Percentiles rank a stretch among this genome's conserved stretches.
phyloP scores from a whole-genome alignment of 2,329 filamentous ascomycete species.

The Parascedosporium putredinis region DNA sequence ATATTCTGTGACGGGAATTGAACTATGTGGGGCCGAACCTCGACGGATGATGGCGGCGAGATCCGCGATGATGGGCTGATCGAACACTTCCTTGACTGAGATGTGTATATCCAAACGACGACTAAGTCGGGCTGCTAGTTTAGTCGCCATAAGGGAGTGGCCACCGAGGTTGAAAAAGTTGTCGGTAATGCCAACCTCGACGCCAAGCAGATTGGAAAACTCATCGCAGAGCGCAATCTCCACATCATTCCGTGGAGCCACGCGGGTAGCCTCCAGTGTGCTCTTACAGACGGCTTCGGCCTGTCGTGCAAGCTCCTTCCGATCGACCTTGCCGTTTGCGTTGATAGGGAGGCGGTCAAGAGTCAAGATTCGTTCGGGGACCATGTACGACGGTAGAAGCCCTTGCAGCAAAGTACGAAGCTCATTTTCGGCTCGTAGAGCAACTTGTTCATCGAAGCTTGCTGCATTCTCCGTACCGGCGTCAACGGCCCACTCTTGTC shows the following conservation, averaged over 20 bases:
- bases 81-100: constrained; percentile 4
- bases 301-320: neutral
- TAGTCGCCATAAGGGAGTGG: constrained; percentile 8
- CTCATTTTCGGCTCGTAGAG: no score
- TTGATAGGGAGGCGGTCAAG: neutral
- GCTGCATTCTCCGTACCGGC: no score
- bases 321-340: neutral
- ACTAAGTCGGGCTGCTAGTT: neutral
- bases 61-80: constrained; percentile 3
- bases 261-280: neutral
- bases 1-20: neutral
- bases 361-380: neutral
- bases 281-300: neutral
- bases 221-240: constrained; percentile 11
- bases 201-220: constrained; percentile 7
- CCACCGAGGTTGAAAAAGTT: constrained; percentile 14
- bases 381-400: neutral
- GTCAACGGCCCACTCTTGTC: no score
- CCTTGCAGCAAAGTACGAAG: no score
- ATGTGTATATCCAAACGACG: constrained; percentile 8
- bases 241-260: neutral
- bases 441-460: no score
- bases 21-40: constrained; percentile 3
- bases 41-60: neutral
- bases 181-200: constrained; percentile 10